These are phyloP conservation scores for Thelephora ganbajun DNA, from an alignment of 768 basidiomycete species.

Conservation along the genomic window DNA sequence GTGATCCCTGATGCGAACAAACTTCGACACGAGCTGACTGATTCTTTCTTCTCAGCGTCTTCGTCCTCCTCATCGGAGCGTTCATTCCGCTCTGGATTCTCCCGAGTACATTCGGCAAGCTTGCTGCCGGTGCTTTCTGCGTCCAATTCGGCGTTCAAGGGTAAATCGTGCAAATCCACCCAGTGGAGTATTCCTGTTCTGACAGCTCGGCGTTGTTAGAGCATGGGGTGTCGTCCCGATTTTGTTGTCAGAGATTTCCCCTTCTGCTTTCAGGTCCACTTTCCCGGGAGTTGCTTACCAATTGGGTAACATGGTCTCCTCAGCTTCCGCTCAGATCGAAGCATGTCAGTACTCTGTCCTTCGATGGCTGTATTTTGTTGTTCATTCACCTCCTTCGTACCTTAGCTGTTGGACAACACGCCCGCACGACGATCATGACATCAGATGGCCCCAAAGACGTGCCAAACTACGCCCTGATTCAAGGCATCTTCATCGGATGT, in stretches of 20 bases:
- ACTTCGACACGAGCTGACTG: neutral
- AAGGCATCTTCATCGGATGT: conserved; percentile 78
- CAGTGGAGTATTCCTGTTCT: neutral
- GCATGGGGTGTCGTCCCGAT: conserved; percentile 21
- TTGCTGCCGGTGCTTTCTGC: conserved; percentile 34
- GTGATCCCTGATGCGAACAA: conserved; percentile 3
- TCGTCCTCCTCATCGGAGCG: conserved; percentile 18
- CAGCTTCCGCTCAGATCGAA: conserved; percentile 35
- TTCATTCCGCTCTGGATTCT: conserved; percentile 31
- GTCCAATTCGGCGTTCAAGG: conserved; percentile 35
- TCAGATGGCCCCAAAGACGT: neutral
- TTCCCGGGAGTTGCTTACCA: conserved; percentile 33
- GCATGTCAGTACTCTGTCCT: conserved; percentile 10
- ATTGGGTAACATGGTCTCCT: conserved; percentile 30
- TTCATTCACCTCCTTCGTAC: neutral
- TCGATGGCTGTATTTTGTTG: neutral
- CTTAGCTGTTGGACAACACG: neutral
- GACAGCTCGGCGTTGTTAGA: neutral
- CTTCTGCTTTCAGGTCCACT: conserved; percentile 33
- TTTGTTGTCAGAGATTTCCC: conserved; percentile 32
- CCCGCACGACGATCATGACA: neutral
- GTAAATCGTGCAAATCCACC: conserved; percentile 24
- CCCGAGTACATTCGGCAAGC: conserved; percentile 24
- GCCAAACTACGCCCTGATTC: conserved; percentile 19
- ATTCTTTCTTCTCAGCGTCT: conserved; percentile 6